These are phyloP conservation scores for Stephanocyclus meneghinianus DNA, from an alignment of 352 stramenopile species.

Conservation along the genomic window DNA sequence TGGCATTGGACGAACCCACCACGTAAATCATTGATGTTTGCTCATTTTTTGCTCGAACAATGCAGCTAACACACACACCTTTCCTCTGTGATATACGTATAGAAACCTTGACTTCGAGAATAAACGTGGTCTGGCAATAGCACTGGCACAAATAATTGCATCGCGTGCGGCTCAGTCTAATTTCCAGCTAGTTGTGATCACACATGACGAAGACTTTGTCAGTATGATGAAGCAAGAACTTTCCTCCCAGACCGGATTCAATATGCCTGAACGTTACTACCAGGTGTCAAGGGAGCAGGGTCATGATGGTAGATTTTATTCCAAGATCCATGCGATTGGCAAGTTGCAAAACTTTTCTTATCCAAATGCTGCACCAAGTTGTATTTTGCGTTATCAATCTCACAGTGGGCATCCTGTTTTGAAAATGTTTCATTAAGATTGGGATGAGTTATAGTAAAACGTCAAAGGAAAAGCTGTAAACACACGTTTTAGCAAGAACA, in stretches of 20 bases:
- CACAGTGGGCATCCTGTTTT: background rate
- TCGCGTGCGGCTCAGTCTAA: conserved; percentile 92
- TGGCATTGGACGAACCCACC: conserved; percentile 98
- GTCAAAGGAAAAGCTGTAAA: too few relatives aligned
- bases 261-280: conserved; percentile 87
- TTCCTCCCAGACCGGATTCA: conserved; percentile 79
- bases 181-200: conserved; percentile 99
- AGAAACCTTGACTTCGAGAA: conserved; percentile 89
- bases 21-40: conserved; percentile 69
- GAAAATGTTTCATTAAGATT: conserved; percentile 1
- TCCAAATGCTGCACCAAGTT: background rate
- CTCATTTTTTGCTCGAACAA: conserved; percentile 85
- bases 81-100: conserved; percentile 1
- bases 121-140: conserved; percentile 90
- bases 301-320: conserved; percentile 80
- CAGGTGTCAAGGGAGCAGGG: conserved; percentile 83
- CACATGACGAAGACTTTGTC: conserved; percentile 96
- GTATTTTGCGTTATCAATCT: background rate
- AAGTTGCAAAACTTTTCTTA: background rate
- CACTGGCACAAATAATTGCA: conserved; percentile 91
- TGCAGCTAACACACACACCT: conserved; percentile 9
- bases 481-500: too few relatives aligned
- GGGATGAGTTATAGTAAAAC: conserved; percentile 18
- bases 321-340: conserved; percentile 77
- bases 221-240: conserved; percentile 85